These are phyloP conservation scores for Alternaria burnsii DNA, from an alignment of 2,329 filamentous ascomycete species.

Conservation along the genomic window DNA sequence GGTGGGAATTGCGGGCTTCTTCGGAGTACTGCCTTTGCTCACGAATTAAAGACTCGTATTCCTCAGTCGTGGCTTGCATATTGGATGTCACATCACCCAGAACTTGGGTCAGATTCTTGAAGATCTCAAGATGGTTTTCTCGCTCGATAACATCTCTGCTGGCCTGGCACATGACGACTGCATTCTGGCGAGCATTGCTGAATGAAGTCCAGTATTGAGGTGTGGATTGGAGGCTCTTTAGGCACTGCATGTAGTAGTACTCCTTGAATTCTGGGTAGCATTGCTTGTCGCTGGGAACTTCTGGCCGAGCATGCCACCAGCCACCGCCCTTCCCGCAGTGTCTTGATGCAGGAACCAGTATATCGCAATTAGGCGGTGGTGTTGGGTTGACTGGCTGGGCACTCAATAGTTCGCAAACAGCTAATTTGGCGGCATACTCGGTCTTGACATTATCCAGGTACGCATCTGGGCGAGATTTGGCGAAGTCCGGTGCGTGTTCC, in stretches of 20 bases:
- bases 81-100: conserved; percentile 32
- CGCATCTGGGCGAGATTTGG: conserved; percentile 35
- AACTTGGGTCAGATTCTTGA: conserved; percentile 45
- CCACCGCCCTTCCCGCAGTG: conserved; percentile 36
- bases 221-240: conserved; percentile 62
- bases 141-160: conserved; percentile 67
- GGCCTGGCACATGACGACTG: conserved; percentile 69
- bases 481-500: conserved; percentile 44
- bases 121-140: conserved; percentile 51
- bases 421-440: conserved; percentile 68
- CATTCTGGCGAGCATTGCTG: conserved; percentile 68
- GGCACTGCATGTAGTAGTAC: conserved; percentile 59
- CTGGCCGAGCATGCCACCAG: conserved; percentile 31
- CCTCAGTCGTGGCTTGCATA: conserved; percentile 35
- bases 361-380: conserved; percentile 61
- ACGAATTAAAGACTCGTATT: conserved; percentile 33
- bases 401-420: conserved; percentile 68
- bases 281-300: conserved; percentile 27
- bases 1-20: conserved; percentile 31
- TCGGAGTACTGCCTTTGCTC: conserved; percentile 38
- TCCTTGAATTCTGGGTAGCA: conserved; percentile 48
- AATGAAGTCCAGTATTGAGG: conserved; percentile 71
- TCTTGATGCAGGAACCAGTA: conserved; percentile 56
- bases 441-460: conserved; percentile 57
- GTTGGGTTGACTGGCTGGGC: conserved; percentile 54